phyloP scores from a whole-genome alignment of 73 alveolate genomes.

The Tetrahymena malaccensis region DNA sequence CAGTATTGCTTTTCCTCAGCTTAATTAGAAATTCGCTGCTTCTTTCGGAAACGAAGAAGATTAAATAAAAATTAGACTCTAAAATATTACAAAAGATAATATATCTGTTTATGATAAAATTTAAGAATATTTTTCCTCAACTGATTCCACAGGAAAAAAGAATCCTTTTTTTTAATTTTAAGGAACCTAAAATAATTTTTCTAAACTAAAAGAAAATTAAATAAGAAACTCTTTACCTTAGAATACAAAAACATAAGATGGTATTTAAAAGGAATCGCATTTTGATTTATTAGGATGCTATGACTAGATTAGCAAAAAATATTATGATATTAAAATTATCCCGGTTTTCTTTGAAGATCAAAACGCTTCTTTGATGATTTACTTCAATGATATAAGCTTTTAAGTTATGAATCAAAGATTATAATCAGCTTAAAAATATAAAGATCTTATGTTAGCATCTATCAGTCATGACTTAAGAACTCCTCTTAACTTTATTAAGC shows the following conservation, averaged over 20 bases:
- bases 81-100: background rate
- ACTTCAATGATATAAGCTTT: background rate
- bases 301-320: background rate
- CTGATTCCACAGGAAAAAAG: background rate
- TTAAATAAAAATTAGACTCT: background rate
- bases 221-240: background rate
- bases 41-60: background rate
- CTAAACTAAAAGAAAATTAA: background rate
- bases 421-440: background rate
- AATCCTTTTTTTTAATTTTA: background rate
- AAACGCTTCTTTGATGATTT: background rate
- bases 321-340: background rate
- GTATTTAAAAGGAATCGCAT: background rate
- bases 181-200: background rate
- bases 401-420: background rate
- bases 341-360: background rate
- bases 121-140: background rate
- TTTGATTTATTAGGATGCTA: background rate
- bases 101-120: background rate
- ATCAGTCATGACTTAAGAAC: background rate
- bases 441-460: background rate
- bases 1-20: background rate
- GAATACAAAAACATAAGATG: background rate
- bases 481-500: background rate
- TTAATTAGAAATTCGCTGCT: background rate